Conservation (phyloP, 176 grass and related monocot species). For the Hyparrhenia diplandra region DNA sequence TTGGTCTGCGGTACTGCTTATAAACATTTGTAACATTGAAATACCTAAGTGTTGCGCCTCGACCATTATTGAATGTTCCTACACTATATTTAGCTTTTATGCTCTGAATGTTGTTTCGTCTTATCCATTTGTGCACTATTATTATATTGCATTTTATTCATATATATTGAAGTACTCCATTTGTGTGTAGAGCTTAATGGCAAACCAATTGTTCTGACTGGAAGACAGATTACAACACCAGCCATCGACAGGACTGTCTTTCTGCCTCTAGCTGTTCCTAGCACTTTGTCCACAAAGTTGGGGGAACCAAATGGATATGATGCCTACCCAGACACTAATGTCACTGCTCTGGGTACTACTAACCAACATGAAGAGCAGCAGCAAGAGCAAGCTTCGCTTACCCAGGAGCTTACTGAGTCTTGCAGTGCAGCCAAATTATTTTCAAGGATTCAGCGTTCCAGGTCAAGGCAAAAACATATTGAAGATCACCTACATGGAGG, state of each 20-base stretch:
- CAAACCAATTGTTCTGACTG: conserved; percentile 35
- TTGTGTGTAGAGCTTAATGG: conserved; percentile 56
- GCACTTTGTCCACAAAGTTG: conserved; percentile 20
- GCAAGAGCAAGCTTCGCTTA: conserved; percentile 22
- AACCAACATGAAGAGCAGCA: conserved; percentile 31
- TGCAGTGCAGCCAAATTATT: conserved; percentile 32
- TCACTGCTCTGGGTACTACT: conserved; percentile 22
- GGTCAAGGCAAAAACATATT: conserved; percentile 56
- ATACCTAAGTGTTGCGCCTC: neutral
- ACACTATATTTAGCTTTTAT: neutral
- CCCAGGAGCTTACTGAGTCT: conserved; percentile 31
- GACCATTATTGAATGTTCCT: neutral
- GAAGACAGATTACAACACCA: conserved; percentile 56
- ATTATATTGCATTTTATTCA: conserved; percentile 15
- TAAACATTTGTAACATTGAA: neutral
- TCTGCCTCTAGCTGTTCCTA: conserved; percentile 28
- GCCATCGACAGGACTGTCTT: conserved; percentile 35
- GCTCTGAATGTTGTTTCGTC: neutral
- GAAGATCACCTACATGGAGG: conserved; percentile 24
- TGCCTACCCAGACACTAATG: conserved; percentile 19
- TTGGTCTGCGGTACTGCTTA: neutral
- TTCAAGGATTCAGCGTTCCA: conserved; percentile 58
- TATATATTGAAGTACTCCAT: conserved; percentile 4
- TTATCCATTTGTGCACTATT: neutral
- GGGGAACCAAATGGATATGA: conserved; percentile 38